phyloP scores from a whole-genome alignment of 176 grass and related monocot species.

The Carex parvula region DNA sequence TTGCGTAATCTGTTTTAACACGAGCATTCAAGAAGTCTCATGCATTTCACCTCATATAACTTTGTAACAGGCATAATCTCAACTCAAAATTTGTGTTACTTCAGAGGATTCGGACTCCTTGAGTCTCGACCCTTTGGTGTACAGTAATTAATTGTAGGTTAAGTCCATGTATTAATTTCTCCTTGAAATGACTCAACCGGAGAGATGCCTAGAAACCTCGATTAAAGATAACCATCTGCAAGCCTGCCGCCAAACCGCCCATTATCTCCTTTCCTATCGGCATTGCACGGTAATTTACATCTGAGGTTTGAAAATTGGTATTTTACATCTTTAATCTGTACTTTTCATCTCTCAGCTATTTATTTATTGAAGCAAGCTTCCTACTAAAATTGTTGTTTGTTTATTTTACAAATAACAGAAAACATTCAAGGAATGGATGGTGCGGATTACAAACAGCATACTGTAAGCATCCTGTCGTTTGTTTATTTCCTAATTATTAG shows the following conservation, averaged over 20 bases:
- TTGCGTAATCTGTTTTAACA: no score
- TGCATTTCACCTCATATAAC: no score
- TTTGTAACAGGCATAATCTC: no score
- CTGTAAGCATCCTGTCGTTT: neutral
- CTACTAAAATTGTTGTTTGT: neutral
- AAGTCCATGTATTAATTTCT: no score
- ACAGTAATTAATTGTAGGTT: no score
- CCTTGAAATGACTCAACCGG: no score
- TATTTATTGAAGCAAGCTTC: neutral
- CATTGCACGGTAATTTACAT: neutral
- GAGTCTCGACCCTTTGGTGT: no score
- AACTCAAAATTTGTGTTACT: no score
- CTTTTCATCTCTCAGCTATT: neutral
- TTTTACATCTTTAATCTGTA: neutral
- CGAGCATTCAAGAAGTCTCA: no score
- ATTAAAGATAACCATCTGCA: neutral
- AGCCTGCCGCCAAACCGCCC: neutral
- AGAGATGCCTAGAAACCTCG: neutral
- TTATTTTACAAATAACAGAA: constrained; percentile 2
- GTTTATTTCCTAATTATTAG: neutral
- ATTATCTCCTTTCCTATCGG: neutral
- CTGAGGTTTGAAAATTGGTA: neutral
- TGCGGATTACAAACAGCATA: neutral
- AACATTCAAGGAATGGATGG: neutral
- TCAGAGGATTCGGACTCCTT: no score